phyloP scores from a whole-genome alignment of 768 basidiomycete genomes.

The Paxillus rubicundulus region DNA sequence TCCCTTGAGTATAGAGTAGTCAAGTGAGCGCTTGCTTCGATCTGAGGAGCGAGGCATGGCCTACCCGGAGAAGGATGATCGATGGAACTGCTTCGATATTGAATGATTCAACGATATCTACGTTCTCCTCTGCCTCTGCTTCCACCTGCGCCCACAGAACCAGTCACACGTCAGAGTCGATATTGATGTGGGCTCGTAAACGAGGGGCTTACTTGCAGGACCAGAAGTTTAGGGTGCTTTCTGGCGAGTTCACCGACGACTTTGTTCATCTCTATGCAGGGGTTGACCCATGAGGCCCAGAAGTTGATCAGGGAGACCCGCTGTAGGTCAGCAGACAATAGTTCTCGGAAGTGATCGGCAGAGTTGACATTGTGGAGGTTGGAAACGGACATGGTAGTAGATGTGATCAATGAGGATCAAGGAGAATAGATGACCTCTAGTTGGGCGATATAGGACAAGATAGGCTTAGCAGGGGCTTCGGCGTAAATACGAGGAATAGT shows the following conservation, averaged over 20 bases:
- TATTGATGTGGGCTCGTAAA: not conserved
- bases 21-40: not conserved
- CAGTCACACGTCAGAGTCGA: not conserved
- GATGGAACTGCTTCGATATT: slow-evolving; percentile 87
- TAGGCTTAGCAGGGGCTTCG: not conserved
- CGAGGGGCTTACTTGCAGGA: slow-evolving; percentile 62
- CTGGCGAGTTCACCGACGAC: slow-evolving; percentile 71
- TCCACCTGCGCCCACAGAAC: slow-evolving; percentile 26
- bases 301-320: slow-evolving; percentile 89
- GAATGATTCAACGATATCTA: slow-evolving; percentile 90
- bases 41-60: slow-evolving; percentile 13
- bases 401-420: not conserved
- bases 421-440: not conserved
- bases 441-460: not conserved
- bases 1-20: slow-evolving; percentile 50
- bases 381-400: slow-evolving; percentile 19
- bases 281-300: slow-evolving; percentile 91
- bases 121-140: slow-evolving; percentile 80
- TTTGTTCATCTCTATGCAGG: slow-evolving; percentile 87
- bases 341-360: slow-evolving; percentile 65
- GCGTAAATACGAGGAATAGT: not conserved
- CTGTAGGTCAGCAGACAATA: slow-evolving; percentile 73
- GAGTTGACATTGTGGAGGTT: slow-evolving; percentile 56
- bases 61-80: slow-evolving; percentile 77
- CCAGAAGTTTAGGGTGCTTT: slow-evolving; percentile 65